phyloP scores from a whole-genome alignment of 2,329 filamentous ascomycete genomes.

The Dothistroma pini region DNA sequence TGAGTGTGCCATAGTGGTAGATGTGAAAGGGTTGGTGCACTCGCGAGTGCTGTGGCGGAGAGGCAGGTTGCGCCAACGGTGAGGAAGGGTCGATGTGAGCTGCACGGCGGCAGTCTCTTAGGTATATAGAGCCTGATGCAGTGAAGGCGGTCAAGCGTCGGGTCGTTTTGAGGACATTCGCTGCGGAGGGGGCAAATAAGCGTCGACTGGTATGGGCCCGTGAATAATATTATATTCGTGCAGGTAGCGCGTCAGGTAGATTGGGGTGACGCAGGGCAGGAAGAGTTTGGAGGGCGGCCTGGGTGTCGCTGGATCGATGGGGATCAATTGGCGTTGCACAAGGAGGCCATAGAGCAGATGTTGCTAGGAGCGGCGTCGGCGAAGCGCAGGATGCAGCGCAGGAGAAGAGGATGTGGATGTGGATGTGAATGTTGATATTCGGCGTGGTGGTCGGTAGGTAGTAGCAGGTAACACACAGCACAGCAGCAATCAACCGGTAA shows the following conservation, averaged over 20 bases:
- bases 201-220: not conserved
- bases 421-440: not conserved
- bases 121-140: conserved; percentile 1
- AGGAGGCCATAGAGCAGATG: not conserved
- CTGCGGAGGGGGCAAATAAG: conserved; percentile 2
- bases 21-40: conserved; percentile 4
- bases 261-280: conserved; percentile 11
- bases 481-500: conserved; percentile 1
- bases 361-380: conserved; percentile 4
- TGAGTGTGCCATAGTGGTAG: conserved; percentile 19
- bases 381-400: conserved; percentile 2
- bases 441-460: not conserved
- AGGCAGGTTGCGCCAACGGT: conserved; percentile 7
- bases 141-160: conserved; percentile 13
- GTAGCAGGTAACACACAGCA: not conserved
- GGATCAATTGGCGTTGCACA: not conserved
- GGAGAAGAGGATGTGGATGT: not conserved
- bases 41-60: conserved; percentile 5
- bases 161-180: conserved; percentile 5
- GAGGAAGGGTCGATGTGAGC: not conserved
- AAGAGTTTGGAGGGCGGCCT: not conserved
- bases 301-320: conserved; percentile 3
- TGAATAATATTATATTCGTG: conserved; percentile 7
- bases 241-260: conserved; percentile 10
- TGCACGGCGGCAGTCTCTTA: conserved; percentile 1